A percentile compares a stretch with the other conserved stretches of the same genome.
phyloP scores from a whole-genome alignment of 1,139 yeast species.

The Eremothecium gossypii region DNA sequence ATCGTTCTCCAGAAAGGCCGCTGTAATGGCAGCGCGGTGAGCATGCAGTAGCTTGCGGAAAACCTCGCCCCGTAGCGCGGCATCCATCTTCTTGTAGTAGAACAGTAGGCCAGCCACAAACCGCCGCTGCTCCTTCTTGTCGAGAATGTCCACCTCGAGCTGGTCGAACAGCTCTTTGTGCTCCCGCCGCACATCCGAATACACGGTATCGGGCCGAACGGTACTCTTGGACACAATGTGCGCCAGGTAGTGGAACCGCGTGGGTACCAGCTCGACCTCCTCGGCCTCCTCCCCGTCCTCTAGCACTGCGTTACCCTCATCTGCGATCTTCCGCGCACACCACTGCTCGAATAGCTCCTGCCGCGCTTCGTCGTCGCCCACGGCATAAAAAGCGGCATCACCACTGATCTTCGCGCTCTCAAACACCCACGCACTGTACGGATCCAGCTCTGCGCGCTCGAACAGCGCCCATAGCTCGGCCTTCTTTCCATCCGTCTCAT shows the following conservation, averaged over 20 bases:
- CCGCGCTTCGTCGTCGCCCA: slow-evolving; percentile 15
- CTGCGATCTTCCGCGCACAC: slow-evolving; percentile 14
- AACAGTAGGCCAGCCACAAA: slow-evolving; percentile 22
- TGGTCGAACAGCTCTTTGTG: slow-evolving; percentile 20
- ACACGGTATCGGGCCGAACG: slow-evolving; percentile 18
- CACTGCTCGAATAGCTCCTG: slow-evolving; percentile 24
- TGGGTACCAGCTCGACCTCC: slow-evolving; percentile 18
- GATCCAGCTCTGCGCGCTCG: slow-evolving; percentile 16
- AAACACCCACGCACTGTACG: slow-evolving; percentile 23
- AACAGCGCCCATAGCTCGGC: slow-evolving; percentile 14
- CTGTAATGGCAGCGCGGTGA: neutral
- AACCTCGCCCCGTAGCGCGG: slow-evolving; percentile 13
- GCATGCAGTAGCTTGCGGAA: slow-evolving; percentile 10
- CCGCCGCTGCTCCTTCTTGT: slow-evolving; percentile 17
- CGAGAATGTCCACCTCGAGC: slow-evolving; percentile 14
- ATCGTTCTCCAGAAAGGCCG: neutral
- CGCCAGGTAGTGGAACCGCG: slow-evolving; percentile 26
- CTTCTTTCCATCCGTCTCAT: slow-evolving; percentile 5
- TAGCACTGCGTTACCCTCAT: slow-evolving; percentile 4
- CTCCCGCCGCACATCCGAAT: slow-evolving; percentile 20
- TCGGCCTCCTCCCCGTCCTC: slow-evolving; percentile 12
- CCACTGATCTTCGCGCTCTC: slow-evolving; percentile 17
- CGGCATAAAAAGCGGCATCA: slow-evolving; percentile 17
- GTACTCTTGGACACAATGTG: slow-evolving; percentile 24
- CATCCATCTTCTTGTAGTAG: slow-evolving; percentile 21